Conservation (phyloP, 768 basidiomycete genomes). For the Sporobolomyces phaffii region DNA sequence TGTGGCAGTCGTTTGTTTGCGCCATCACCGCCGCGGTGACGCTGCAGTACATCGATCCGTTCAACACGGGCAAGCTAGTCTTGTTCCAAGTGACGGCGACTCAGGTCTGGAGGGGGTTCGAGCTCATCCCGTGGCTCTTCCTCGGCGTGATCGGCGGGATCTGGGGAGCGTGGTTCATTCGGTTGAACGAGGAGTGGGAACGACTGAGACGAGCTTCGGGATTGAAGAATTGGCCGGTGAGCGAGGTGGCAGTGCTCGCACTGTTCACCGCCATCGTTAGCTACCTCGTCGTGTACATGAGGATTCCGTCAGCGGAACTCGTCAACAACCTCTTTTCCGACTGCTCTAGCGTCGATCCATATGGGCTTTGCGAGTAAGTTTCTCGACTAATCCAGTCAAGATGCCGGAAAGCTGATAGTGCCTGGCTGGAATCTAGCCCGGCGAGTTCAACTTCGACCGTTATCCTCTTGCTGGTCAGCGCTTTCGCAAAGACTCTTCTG, state of each 20-base stretch:
- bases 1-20: slow-evolving; percentile 60
- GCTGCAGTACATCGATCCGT: slow-evolving; percentile 77
- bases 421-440: slow-evolving; percentile 42
- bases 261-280: slow-evolving; percentile 65
- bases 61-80: slow-evolving; percentile 89
- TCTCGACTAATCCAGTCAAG: too few relatives aligned
- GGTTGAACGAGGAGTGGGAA: slow-evolving; percentile 83
- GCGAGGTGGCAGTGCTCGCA: slow-evolving; percentile 74
- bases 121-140: slow-evolving; percentile 75
- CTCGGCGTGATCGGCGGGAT: slow-evolving; percentile 84
- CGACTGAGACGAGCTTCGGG: slow-evolving; percentile 73
- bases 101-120: slow-evolving; percentile 89
- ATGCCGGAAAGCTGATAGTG: too few relatives aligned
- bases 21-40: slow-evolving; percentile 79
- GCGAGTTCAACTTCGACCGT: slow-evolving; percentile 58
- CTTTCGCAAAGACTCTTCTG: slow-evolving; percentile 71
- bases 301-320: slow-evolving; percentile 89
- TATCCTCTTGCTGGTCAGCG: slow-evolving; percentile 62
- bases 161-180: slow-evolving; percentile 89
- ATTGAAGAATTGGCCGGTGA: slow-evolving; percentile 67
- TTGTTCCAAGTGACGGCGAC: slow-evolving; percentile 70
- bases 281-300: slow-evolving; percentile 81
- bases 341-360: slow-evolving; percentile 60
- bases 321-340: slow-evolving; percentile 88
- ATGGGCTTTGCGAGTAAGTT: slow-evolving; percentile 60